Evolutionary conservation across 768 basidiomycete genomes (phyloP).

Genomic region (Suillus subluteus): DNA sequence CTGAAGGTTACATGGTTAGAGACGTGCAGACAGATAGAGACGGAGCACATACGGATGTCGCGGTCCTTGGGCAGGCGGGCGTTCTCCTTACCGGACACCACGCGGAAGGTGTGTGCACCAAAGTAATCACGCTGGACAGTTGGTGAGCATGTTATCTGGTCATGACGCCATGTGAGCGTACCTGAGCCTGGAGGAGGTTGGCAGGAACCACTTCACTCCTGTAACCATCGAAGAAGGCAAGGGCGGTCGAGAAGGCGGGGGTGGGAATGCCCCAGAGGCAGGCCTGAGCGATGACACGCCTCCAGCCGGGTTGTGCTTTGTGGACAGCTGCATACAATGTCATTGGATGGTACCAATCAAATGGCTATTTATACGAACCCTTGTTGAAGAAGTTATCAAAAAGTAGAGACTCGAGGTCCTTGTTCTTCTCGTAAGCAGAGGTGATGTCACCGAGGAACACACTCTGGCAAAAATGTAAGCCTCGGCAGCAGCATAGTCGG

Average conservation of each 20-base stretch:
- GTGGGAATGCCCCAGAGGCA: constrained; percentile 98
- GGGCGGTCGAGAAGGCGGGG: constrained; percentile 96
- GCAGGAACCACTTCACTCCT: constrained; percentile 93
- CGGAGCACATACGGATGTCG: constrained; percentile 80
- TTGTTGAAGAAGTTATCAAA: constrained; percentile 99
- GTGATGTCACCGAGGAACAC: constrained; percentile 96
- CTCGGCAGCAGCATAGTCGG: constrained; percentile 22
- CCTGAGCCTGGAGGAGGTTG: constrained; percentile 93
- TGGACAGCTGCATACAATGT: constrained; percentile 66
- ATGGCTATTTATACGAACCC: constrained; percentile 44
- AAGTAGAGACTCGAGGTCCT: constrained; percentile 85
- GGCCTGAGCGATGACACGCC: constrained; percentile 94
- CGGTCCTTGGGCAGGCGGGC: constrained; percentile 74
- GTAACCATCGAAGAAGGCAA: constrained; percentile 99
- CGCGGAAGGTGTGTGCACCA: constrained; percentile 97
- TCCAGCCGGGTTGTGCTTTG: constrained; percentile 97
- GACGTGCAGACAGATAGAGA: not conserved
- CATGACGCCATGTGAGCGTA: constrained; percentile 29
- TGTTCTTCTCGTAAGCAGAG: constrained; percentile 84
- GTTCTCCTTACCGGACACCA: constrained; percentile 91
- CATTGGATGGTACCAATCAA: constrained; percentile 10
- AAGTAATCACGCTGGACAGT: constrained; percentile 88
- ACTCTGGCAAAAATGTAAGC: constrained; percentile 47
- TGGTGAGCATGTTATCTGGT: constrained; percentile 14
- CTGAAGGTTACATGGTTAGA: constrained; percentile 40